Evolutionary conservation across 2,329 filamentous ascomycete genomes (phyloP).

Genomic region (Fusarium piperis): DNA sequence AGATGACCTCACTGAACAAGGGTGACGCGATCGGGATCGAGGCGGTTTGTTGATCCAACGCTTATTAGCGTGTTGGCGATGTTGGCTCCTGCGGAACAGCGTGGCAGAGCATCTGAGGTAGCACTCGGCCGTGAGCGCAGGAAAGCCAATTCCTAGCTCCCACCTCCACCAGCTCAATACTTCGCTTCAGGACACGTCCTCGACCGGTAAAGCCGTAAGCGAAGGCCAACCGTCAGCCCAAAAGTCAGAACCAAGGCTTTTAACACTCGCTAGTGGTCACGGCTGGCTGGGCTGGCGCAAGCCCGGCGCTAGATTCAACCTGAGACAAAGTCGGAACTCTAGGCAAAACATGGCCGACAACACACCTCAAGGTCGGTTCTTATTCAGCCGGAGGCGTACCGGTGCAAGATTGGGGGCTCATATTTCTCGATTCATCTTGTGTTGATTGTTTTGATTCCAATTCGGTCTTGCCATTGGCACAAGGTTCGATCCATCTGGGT

Average conservation of each 20-base stretch:
- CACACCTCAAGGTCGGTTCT: neutral
- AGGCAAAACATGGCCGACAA: neutral
- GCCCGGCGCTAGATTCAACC: slow-evolving; percentile 23
- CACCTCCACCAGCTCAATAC: neutral
- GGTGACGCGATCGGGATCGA: slow-evolving; percentile 21
- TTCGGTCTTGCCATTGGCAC: neutral
- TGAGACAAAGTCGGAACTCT: slow-evolving; percentile 25
- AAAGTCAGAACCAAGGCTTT: neutral
- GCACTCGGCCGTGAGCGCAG: slow-evolving; percentile 19
- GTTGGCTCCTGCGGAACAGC: slow-evolving; percentile 17
- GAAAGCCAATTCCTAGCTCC: slow-evolving; percentile 20
- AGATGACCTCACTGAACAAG: slow-evolving; percentile 9
- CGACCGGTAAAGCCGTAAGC: neutral
- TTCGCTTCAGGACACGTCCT: neutral
- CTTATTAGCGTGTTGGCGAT: slow-evolving; percentile 12
- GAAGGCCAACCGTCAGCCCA: slow-evolving; percentile 1
- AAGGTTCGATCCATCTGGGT: neutral
- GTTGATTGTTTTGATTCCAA: neutral
- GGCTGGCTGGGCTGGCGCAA: slow-evolving; percentile 20
- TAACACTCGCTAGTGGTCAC: slow-evolving; percentile 7
- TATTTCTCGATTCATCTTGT: neutral
- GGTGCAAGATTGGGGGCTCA: neutral
- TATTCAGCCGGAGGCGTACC: neutral
- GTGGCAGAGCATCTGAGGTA: slow-evolving; percentile 22
- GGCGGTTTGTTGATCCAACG: slow-evolving; percentile 7